Base-by-base conservation (phyloP, 2,329 filamentous ascomycete genomes). In the Penicillium sp. region DNA sequence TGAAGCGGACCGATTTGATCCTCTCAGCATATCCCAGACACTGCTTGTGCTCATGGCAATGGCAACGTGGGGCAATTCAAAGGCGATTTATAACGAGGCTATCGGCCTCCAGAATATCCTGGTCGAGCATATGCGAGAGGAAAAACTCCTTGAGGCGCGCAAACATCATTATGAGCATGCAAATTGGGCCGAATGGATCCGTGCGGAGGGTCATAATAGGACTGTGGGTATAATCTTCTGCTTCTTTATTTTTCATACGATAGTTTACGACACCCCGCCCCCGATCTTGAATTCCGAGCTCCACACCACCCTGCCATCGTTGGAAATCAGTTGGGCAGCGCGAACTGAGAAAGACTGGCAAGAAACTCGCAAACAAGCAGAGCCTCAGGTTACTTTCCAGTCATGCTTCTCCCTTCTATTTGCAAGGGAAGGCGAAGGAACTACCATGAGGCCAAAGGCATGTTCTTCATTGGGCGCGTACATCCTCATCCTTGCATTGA, bases 401-500 rank as follows among this genome's bases (percentile, higher is more conserved):
- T 13, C 36, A 29, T 2, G 14, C n/a, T 47, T 56, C 10, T 38
- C 48, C 2, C 2, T 4, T 4, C 42, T 61, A 3, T 52, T 50
- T 13, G 13, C 34, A n/a, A 36, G 2, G 14, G 11, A 24, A n/a
- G 31, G 22, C 24, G 27, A 16, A 29, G 43, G 9, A 32, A 48
- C 14, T 3, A 46, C 13, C 2, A 29, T 27, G 27, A 53, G 34
- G 2, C 31, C 27, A 24, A 39, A 7, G 50, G 57, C 14, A 54
- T 58, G 27, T 18, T 67, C 64, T 11, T 82, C 83, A 0, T 72
- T 88, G 3, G 86, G 86, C 1, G 85, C 86, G 59, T 88, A 89
- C 59, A 80, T 87, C 3, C 75, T 90, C 32, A 87, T 89, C 9
- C 86, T 89, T 59, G 86, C 85, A 1, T 67, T 90, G 18, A 81